Evolutionary conservation across 2,329 filamentous ascomycete species (phyloP).

Genomic region (Ophiosphaerella narmari): DNA sequence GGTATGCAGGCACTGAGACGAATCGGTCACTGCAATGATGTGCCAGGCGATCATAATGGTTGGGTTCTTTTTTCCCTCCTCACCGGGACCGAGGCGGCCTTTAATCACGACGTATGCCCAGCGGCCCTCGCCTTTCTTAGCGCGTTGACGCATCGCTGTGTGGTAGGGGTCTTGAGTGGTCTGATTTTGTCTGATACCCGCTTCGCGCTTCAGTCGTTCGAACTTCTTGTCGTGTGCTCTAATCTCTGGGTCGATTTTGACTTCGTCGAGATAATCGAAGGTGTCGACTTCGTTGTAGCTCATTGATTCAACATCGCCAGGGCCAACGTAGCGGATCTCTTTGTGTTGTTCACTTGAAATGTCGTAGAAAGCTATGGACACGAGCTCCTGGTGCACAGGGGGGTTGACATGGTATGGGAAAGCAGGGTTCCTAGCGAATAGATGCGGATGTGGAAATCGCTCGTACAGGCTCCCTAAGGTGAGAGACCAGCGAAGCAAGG

Average conservation of each 20-base stretch:
- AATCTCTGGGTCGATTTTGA: not conserved
- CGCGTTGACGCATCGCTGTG: conserved; percentile 3
- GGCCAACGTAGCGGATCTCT: conserved; percentile 25
- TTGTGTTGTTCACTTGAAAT: conserved; percentile 16
- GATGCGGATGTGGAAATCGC: conserved; percentile 6
- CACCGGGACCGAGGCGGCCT: not conserved
- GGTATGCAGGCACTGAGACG: conserved; percentile 14
- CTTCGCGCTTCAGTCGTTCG: not conserved
- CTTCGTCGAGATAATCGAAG: conserved; percentile 6
- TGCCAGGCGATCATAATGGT: conserved; percentile 20
- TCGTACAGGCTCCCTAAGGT: conserved; percentile 15
- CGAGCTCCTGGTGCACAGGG: conserved; percentile 14
- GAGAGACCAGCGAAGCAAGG: conserved; percentile 25
- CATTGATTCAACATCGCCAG: conserved; percentile 16
- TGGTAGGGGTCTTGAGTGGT: not conserved
- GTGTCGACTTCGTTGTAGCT: conserved; percentile 30
- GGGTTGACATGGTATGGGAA: conserved; percentile 19
- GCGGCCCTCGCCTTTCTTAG: conserved; percentile 13
- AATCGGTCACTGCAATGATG: conserved; percentile 9
- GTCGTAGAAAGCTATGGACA: conserved; percentile 29
- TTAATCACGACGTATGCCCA: conserved; percentile 23
- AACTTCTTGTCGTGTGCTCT: not conserved
- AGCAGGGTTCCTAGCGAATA: conserved; percentile 18
- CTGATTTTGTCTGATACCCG: not conserved
- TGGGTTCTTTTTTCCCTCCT: not conserved